Evolutionary conservation across 1,284 basidiomycete genomes (phyloP), one percentile per base, ranked within the genome.

Genomic region (Leccinum subrobustum): DNA sequence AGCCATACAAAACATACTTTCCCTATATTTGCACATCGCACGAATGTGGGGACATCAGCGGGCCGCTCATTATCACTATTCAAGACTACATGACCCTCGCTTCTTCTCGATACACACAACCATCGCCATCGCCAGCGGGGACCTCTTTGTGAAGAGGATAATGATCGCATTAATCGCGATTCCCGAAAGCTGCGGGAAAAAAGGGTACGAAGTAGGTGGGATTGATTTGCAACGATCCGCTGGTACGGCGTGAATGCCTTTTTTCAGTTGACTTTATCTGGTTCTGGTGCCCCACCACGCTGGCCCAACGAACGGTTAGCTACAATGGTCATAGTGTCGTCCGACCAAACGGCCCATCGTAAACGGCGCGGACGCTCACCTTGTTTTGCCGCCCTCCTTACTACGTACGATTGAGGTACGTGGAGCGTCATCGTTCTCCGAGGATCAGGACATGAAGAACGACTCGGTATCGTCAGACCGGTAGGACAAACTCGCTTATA

Each of bases 381-480:
- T 58, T 60, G 54, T 23, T 54, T 47, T 58, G 33, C 33, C 33
- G 2, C 14, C 44, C 55, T 11, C 39, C 31, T 50, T 48, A 54
- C 47, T 56, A 51, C 59, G 54, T 18, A 52, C 23, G 57, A 33
- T 31, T 44, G 29, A 39, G n/a, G 31, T n/a, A 33, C 29, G 52
- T 50, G 47, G 18, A 25, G 12, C 42, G 50, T 33, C 23, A 7
- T 47, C 7, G 29, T 5, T 20, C 44, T 60, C 66, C 64, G 54
- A 68, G 57, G 62, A 68, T 66, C 57, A 59, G 56, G 31, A 39
- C 27, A 37, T 20, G 33, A n/a, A 59, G 33, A 44, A 42, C 12
- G 23, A 53, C 42, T 18, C 27, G 4, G n/a, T 44, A 44, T 48
- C 12, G 16, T 42, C 29, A 23, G 12, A 53, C 35, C 12, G 20